Evolutionary conservation across 202 grass and related monocot species (phyloP), one percentile per base, ranked within the genome.

Genomic region (Eragrostis tef): DNA sequence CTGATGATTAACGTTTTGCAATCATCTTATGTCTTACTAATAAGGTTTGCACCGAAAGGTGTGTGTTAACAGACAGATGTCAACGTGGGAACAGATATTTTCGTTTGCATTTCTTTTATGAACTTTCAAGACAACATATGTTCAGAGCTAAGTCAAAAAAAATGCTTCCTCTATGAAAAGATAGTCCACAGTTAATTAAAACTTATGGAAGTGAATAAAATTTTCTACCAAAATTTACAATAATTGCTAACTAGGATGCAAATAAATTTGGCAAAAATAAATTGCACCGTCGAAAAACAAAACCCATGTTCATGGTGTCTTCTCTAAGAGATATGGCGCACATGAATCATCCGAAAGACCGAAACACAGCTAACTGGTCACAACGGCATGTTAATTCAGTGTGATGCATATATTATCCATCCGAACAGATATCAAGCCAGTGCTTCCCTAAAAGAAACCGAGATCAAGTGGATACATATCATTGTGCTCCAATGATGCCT

Each of bases 361-460:
- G n/a, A 74, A 67, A 59, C 58, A 74, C 4, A 15, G 25, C 11
- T 70, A 13, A 49, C 12, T 24, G 2, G 4, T 14, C 58, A 61
- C 10, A 24, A 73, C 21, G 43, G 58, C 73, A 85, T 81, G 26
- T 53, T 85, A 16, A 41, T 60, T 52, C 26, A 16, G 12, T 58
- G 47, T 49, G 47, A 45, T 20, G 20, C 26, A 25, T 45, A 61
- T 26, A 73, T 72, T 31, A 81, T 81, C 49, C 41, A 42, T 68
- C 8, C 9, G 14, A 48, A 2, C 3, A 43, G 26, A 27, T 47
- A 77, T 54, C 13, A 46, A 74, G 64, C 41, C 3, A 63, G 54
- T 85, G 81, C 64, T 75, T 88, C 87, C 87, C 64, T 19, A 27
- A 21, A 81, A 77, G 81, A 88, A 85, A 85, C 77, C 81, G 74